A percentile compares a stretch with the other conserved stretches of the same genome.
These are phyloP conservation scores for Chimonanthus praecox DNA, from an alignment of 164 flowering plant species.

Conservation along the genomic window DNA sequence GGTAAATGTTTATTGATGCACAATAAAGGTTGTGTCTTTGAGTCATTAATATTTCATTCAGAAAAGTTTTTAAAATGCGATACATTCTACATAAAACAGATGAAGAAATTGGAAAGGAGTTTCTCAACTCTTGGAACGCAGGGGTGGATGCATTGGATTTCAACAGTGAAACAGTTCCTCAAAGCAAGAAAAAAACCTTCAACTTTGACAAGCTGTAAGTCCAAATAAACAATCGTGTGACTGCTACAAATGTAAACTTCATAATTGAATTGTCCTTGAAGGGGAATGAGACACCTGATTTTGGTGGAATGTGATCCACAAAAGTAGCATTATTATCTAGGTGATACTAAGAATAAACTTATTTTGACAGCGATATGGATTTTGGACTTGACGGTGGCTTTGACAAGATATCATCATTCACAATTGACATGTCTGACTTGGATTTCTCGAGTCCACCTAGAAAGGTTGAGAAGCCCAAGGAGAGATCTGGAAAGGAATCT, in stretches of 20 bases:
- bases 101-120: slow-evolving; percentile 63
- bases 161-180: slow-evolving; percentile 36
- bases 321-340: not conserved
- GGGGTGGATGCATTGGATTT: slow-evolving; percentile 61
- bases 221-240: not conserved
- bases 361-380: slow-evolving; percentile 69
- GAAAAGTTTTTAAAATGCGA: not conserved
- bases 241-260: not conserved
- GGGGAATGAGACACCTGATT: not conserved
- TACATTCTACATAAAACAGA: slow-evolving; percentile 37
- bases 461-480: slow-evolving; percentile 42
- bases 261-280: not conserved
- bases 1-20: too few relatives aligned
- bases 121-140: slow-evolving; percentile 70
- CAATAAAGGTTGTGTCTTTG: too few relatives aligned
- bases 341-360: slow-evolving; percentile 6
- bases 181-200: slow-evolving; percentile 50
- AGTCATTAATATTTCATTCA: not conserved
- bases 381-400: slow-evolving; percentile 73
- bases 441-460: slow-evolving; percentile 63
- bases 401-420: slow-evolving; percentile 73
- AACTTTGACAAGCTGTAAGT: slow-evolving; percentile 73
- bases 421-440: slow-evolving; percentile 75
- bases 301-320: not conserved
- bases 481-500: slow-evolving; percentile 38